These are phyloP conservation scores for Bipolaris cookei DNA, from an alignment of 2,329 filamentous ascomycete genomes.

Conservation along the genomic window DNA sequence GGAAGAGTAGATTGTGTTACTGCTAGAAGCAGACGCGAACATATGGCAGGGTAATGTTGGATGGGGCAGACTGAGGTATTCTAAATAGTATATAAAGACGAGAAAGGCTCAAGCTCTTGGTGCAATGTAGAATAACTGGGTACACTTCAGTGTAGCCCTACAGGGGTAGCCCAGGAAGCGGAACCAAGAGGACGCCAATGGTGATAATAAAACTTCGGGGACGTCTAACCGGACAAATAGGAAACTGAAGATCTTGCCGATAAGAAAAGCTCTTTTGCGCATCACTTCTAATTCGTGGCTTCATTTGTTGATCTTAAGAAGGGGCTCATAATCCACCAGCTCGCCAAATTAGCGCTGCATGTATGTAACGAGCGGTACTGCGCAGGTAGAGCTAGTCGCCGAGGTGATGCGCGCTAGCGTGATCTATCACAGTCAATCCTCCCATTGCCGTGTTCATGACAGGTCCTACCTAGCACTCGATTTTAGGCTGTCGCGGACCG, in stretches of 20 bases:
- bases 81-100: not conserved
- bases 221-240: not conserved
- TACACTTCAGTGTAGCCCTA: not conserved
- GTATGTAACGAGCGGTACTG: not conserved
- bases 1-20: not conserved
- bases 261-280: not conserved
- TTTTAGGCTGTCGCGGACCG: too few relatives aligned
- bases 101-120: not conserved
- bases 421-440: constrained; percentile 14
- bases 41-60: constrained; percentile 1
- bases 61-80: not conserved
- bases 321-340: not conserved
- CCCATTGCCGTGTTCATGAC: too few relatives aligned
- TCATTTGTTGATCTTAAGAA: not conserved
- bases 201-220: not conserved
- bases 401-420: constrained; percentile 19
- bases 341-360: not conserved
- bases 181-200: constrained; percentile 1
- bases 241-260: not conserved
- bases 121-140: not conserved
- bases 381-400: constrained; percentile 2
- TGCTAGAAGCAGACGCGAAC: not conserved
- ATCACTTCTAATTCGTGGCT: not conserved
- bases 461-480: too few relatives aligned
- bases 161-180: not conserved